Base-by-base conservation (phyloP, 768 basidiomycete species). In the Phylloporus rhodoxanthus region DNA sequence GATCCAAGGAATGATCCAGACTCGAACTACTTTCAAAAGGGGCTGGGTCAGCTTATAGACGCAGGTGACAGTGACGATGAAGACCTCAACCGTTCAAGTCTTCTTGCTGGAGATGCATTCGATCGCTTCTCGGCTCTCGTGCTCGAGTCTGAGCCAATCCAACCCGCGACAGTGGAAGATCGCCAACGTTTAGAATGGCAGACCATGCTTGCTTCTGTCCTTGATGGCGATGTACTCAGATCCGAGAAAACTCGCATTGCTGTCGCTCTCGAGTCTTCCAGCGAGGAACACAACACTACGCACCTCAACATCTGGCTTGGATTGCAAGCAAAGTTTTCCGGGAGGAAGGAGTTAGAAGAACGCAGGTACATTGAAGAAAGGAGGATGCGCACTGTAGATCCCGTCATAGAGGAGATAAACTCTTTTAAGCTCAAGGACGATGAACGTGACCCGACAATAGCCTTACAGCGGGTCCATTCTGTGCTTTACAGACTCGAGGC, bases 211-310 rank as follows among this genome's bases (percentile, higher is more conserved):
- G 81, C 90, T 11, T 95, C 93, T 26, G 95, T 98, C 21, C 76
- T 99, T 40, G 81, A 82, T 26, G 94, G 96, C 9, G 94, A 98
- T 60, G 92, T 99, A 10, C 80, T 99, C 55, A 91, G 87, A 65
- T 87, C 91, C 1, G 96, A 98, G 71, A 96, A 92, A 70, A 88
- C 87, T 21, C 82, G 96, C 49, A 93, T 97, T 52, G 87, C 87
- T 25, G 83, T 82, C 41, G 87, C 82, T 14, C 72, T 91, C 43
- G 81, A 85, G 55, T 78, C 82, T 19, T 77, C 80, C 17, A 75
- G 75, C 8, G 84, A 88, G 50, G 82, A 85, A 69, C 79, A 85
- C 68, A 77, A 82, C 62, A 79, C 78, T 65, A 69, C 78, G 53
- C 78, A 82, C 62, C 70, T 80, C 39, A 82, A 84, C 56, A 78